Evolutionary conservation across 192 early-diverging fungal genomes (phyloP).

Genomic region (Coemansia sp.): DNA sequence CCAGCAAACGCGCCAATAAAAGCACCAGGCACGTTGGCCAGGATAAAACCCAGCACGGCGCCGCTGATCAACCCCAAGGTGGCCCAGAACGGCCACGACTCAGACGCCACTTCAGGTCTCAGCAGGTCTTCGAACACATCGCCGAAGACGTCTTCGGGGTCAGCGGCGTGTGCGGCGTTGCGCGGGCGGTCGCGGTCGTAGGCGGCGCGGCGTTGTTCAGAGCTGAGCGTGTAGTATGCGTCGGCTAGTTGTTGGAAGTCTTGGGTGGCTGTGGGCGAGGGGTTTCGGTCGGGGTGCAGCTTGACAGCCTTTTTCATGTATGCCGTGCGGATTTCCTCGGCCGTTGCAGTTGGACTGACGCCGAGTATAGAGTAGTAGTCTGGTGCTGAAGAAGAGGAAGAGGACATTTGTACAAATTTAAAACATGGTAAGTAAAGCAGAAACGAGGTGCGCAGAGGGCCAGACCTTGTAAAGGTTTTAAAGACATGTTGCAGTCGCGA

Average conservation of each 20-base stretch:
- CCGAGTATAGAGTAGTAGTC: constrained; percentile 70
- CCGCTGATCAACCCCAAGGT: constrained; percentile 62
- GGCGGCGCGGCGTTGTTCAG: constrained; percentile 37
- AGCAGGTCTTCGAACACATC: constrained; percentile 82
- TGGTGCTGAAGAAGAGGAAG: background rate
- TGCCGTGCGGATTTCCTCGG: constrained; percentile 71
- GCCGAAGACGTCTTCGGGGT: constrained; percentile 68
- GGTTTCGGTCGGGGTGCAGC: constrained; percentile 70
- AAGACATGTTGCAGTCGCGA: too few relatives aligned
- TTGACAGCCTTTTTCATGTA: constrained; percentile 74
- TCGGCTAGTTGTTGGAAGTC: constrained; percentile 74
- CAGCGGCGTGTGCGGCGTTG: constrained; percentile 48
- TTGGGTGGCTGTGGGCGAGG: constrained; percentile 54
- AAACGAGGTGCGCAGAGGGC: too few relatives aligned
- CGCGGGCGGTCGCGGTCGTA: constrained; percentile 53
- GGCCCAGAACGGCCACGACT: constrained; percentile 62
- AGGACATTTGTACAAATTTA: too few relatives aligned
- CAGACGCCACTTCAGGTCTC: constrained; percentile 57
- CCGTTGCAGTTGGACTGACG: constrained; percentile 57
- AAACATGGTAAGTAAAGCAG: too few relatives aligned
- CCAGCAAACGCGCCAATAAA: constrained; percentile 60
- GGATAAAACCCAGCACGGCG: constrained; percentile 69
- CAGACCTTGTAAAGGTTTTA: too few relatives aligned
- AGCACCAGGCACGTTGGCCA: constrained; percentile 63
- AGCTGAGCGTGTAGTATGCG: constrained; percentile 75